A percentile compares a stretch with the other conserved stretches of the same genome.
phyloP scores from a whole-genome alignment of 2,329 filamentous ascomycete species.

The Fusarium oxysporum region DNA sequence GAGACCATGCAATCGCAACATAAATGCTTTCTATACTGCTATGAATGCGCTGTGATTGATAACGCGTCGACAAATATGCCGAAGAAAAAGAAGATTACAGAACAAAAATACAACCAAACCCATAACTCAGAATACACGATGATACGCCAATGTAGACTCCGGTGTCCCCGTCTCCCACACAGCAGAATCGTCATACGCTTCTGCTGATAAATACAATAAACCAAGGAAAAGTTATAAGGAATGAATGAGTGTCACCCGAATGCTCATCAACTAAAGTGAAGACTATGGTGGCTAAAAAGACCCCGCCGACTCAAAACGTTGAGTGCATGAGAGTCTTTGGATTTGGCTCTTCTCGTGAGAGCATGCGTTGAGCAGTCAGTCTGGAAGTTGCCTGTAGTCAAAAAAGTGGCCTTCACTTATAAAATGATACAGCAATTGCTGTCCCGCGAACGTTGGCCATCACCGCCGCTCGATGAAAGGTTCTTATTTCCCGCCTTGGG shows the following conservation, averaged over 20 bases:
- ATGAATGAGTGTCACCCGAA: conserved; percentile 14
- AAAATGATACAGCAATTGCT: conserved; percentile 64
- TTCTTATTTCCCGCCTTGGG: conserved; percentile 73
- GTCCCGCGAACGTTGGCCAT: conserved; percentile 56
- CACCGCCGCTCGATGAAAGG: conserved; percentile 55
- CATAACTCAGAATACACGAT: conserved; percentile 46
- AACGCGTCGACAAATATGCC: conserved; percentile 25
- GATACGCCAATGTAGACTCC: conserved; percentile 47
- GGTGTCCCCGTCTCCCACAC: conserved; percentile 42
- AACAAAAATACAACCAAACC: conserved; percentile 36
- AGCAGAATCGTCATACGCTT: conserved; percentile 40
- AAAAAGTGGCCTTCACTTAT: conserved; percentile 47
- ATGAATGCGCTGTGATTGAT: conserved; percentile 47
- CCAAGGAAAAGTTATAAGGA: conserved; percentile 39
- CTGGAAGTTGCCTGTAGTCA: conserved; percentile 12
- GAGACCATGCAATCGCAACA: conserved; percentile 25
- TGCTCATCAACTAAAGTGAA: conserved; percentile 1
- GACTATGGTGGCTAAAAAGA: conserved; percentile 1
- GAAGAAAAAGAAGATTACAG: conserved; percentile 26
- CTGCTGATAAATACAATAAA: conserved; percentile 40
- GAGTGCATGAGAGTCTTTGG: conserved; percentile 5
- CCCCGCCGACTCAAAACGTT: conserved; percentile 11
- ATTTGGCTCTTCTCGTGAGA: conserved; percentile 11
- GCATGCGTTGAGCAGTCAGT: conserved; percentile 2
- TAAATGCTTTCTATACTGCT: conserved; percentile 43